Conservation (phyloP, 371 early-diverging fungal genomes). For the Amoeboaphelidium protococcarum region DNA sequence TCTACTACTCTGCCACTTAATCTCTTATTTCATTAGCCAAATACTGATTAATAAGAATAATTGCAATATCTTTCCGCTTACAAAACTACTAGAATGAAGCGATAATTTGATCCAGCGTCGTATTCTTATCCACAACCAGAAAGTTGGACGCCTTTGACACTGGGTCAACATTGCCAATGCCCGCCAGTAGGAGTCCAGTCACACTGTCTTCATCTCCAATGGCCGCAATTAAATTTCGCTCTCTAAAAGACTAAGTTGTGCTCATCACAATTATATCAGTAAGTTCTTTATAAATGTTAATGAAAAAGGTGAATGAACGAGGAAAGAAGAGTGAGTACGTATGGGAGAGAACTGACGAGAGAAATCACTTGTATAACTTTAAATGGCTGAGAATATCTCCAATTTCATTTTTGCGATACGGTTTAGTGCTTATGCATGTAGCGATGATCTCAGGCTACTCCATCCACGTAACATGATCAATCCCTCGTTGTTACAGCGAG, state of each 20-base stretch:
- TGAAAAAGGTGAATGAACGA: too few species aligned
- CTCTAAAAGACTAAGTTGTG: conserved; percentile 22
- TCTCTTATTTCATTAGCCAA: conserved; percentile 80
- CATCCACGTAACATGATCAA: conserved; percentile 39
- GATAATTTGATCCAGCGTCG: conserved; percentile 7
- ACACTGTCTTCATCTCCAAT: conserved; percentile 97
- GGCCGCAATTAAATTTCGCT: conserved; percentile 67
- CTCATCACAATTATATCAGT: too few species aligned
- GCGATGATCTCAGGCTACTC: conserved; percentile 63
- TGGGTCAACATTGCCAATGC: conserved; percentile 65
- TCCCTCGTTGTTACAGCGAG: conserved; percentile 19
- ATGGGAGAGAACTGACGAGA: too few species aligned
- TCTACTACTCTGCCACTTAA: conserved; percentile 58
- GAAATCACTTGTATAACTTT: conserved; percentile 3
- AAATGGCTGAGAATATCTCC: conserved; percentile 32
- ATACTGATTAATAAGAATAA: conserved; percentile 89
- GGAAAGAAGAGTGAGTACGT: too few species aligned
- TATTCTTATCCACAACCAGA: conserved; percentile 77
- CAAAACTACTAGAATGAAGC: not conserved
- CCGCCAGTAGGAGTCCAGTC: conserved; percentile 85
- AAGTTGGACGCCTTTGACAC: conserved; percentile 54
- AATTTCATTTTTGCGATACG: conserved; percentile 26
- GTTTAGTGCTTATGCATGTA: conserved; percentile 50
- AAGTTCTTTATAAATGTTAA: too few species aligned
- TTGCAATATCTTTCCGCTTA: conserved; percentile 76